Evolutionary conservation across 2,329 filamentous ascomycete species (phyloP), one percentile per base, ranked within the genome.

Genomic region (Aspergillus sp.): DNA sequence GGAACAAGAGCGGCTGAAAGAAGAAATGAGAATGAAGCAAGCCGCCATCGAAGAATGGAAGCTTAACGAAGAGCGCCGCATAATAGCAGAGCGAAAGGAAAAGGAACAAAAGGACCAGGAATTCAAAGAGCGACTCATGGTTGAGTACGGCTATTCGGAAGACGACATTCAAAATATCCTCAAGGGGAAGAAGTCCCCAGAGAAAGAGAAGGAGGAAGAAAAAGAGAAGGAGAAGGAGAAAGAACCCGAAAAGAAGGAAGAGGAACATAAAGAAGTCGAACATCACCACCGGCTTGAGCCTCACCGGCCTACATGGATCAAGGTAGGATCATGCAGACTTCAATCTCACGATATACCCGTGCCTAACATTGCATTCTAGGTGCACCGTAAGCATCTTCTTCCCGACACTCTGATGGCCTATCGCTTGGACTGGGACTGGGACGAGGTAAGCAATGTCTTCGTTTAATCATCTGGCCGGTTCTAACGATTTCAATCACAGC

Each of bases 351-450:
- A 19, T 19, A 26, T 35, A 12, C 10, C 13, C 9, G n/a, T 27
- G 27, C 4, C 6, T 29, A 36, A 40, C n/a, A 4, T 39, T 32
- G 8, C 6, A 11, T 35, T 36, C 31, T 46, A 70, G 68, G 71
- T 75, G 37, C 67, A 74, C 47, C 65, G 62, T 45, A 70, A 69
- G 44, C 65, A 73, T 44, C 61, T 75, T 28, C 59, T 66, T n/a
- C 69, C 70, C 6, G 67, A 70, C 9, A 73, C 71, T 9, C 52
- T 75, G 46, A 65, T 71, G 26, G 61, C 63, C 52, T 81, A 67
- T 64, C 59, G 55, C 10, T 44, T 69, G 40, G 62, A 70, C 11
- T 75, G 72, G 72, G 68, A 72, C 31, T 74, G 61, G 59, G 70
- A 75, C 47, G 60, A 67, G 33, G 70, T 73, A 61, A 61, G 68